Base-by-base conservation (phyloP, 768 basidiomycete species). In the Trametes cinnabarina region DNA sequence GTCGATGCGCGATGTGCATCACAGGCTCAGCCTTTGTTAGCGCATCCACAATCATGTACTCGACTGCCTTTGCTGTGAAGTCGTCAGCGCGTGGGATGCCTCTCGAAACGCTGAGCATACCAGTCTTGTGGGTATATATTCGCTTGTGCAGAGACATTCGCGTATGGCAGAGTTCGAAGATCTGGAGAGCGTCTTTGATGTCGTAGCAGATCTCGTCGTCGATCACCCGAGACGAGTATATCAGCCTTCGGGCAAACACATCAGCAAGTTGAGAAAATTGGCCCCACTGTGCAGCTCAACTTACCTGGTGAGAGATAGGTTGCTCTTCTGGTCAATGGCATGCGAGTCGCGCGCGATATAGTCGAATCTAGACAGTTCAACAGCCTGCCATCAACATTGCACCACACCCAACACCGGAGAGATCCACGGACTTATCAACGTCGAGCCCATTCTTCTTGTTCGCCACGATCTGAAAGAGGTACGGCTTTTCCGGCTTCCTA, bases 21-120 rank as follows among this genome's bases (percentile, higher is more conserved):
- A 79, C 55, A 0, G 83, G 79, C 35, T 94, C 88, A 0, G 92
- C 92, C 0, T 73, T 72, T 0, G 86, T 71, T n/a, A 94, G 77
- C 0, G 80, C 88, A 63, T 93, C 91, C 14, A 90, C 77, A n/a
- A 93, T 75, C 92, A 93, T 93, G 65, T 86, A 82, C 68, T 92
- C 92, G 49, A 92, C 86, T 0, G 88, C 84, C 63, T 81, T 87
- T 3, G 88, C 90, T 88, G 67, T 41, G n/a, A 22, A 34, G 14
- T 34, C 23, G 46, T 56, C 2, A 44, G 32, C 39, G 34, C 3
- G 5, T 23, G 19, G 10, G 17, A 11, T 12, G 12, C 28, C 9
- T 37, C 19, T 43, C 23, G 58, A 20, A 23, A 28, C 23, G 44
- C 19, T 14, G 35, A 39, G 10, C 39, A 20, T 57, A 84, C 84